A percentile compares a stretch with the other conserved stretches of the same genome.
Evolutionary conservation across 2,329 filamentous ascomycete genomes (phyloP).

Genomic region (Penicillium sp.): DNA sequence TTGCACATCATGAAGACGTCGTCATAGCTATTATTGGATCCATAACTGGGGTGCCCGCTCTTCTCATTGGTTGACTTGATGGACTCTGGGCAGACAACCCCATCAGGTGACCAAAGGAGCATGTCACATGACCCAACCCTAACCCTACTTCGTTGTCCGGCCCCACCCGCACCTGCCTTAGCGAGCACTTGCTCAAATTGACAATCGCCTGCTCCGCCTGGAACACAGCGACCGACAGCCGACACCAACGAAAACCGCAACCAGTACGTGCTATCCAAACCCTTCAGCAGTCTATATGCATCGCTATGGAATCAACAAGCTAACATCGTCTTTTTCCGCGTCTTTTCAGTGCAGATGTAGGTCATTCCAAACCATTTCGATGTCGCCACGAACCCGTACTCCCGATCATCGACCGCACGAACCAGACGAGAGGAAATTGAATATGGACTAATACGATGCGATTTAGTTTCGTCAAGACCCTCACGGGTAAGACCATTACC

Average conservation of each 20-base stretch:
- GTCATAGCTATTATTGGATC: too few species aligned
- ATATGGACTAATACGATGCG: conserved; percentile 29
- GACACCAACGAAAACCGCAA: conserved; percentile 50
- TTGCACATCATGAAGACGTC: too few species aligned
- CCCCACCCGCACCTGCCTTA: conserved; percentile 41
- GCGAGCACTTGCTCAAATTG: conserved; percentile 46
- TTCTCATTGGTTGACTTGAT: too few species aligned
- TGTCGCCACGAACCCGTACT: conserved; percentile 23
- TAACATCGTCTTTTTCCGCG: conserved; percentile 49
- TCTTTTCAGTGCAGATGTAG: conserved; percentile 83
- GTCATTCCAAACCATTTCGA: conserved; percentile 43
- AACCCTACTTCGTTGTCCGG: too few species aligned
- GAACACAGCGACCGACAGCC: conserved; percentile 44
- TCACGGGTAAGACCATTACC: conserved; percentile 99
- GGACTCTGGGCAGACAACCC: too few species aligned
- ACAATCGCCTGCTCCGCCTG: conserved; percentile 37
- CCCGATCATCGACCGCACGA: conserved; percentile 20
- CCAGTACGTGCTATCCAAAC: conserved; percentile 43
- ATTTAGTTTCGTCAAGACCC: conserved; percentile 97
- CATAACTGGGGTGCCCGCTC: too few species aligned
- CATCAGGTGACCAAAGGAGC: too few species aligned
- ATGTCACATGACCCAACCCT: too few species aligned
- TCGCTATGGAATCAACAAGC: conserved; percentile 30
- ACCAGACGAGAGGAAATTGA: conserved; percentile 16
- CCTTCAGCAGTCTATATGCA: conserved; percentile 14